phyloP scores from a whole-genome alignment of 192 early-diverging fungal species.

The Lobosporangium transversale region DNA sequence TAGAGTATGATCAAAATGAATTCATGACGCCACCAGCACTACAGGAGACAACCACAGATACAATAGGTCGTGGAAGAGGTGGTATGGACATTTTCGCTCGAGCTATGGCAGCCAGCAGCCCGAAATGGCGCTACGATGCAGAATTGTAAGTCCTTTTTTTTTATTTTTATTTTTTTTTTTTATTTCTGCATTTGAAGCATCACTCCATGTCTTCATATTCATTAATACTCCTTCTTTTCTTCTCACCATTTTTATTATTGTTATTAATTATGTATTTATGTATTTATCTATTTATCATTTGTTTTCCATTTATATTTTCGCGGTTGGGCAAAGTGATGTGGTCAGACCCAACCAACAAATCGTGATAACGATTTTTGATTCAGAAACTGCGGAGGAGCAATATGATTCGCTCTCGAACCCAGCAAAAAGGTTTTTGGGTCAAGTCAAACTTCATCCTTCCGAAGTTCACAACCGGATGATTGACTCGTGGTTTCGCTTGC shows the following conservation, averaged over 20 bases:
- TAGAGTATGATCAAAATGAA: slow-evolving; percentile 54
- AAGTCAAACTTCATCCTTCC: slow-evolving; percentile 54
- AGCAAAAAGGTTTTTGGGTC: slow-evolving; percentile 56
- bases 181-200: neutral
- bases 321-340: slow-evolving; percentile 45
- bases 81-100: slow-evolving; percentile 51
- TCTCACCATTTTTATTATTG: neutral
- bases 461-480: slow-evolving; percentile 54
- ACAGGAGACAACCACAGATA: slow-evolving; percentile 7
- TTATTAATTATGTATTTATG: neutral
- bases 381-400: slow-evolving; percentile 34
- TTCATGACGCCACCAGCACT: slow-evolving; percentile 45
- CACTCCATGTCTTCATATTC: neutral
- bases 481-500: slow-evolving; percentile 57
- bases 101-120: slow-evolving; percentile 52
- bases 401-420: no score
- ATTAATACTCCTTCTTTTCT: neutral
- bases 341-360: slow-evolving; percentile 49
- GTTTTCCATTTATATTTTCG: neutral
- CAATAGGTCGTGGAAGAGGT: slow-evolving; percentile 24
- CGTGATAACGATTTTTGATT: slow-evolving; percentile 52
- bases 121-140: slow-evolving; percentile 55
- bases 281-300: no score
- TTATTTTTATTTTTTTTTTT: slow-evolving; percentile 1
- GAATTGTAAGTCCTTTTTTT: slow-evolving; percentile 50